Percentiles rank a stretch among this genome's conserved stretches.
Conservation (phyloP, 2,329 filamentous ascomycete species). For the Aureobasidium mangrovei region DNA sequence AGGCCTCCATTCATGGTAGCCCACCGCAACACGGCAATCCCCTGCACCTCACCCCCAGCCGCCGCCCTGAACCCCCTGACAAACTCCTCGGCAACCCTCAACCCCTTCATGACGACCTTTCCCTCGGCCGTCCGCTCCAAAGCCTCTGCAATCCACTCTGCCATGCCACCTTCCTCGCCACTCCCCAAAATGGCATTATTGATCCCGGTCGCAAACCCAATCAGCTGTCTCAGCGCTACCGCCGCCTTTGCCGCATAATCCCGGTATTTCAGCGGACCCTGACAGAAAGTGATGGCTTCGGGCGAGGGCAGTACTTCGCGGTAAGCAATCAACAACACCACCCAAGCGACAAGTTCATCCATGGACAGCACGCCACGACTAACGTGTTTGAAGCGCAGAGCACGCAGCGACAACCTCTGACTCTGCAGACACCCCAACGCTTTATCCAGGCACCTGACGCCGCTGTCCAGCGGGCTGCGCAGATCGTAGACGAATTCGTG, state of each 20-base stretch:
- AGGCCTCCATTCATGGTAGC: slow-evolving; percentile 8
- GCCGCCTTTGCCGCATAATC: neutral
- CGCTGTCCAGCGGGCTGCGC: neutral
- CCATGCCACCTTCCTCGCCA: neutral
- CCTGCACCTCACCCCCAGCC: slow-evolving; percentile 5
- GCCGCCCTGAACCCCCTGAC: neutral
- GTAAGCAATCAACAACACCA: neutral
- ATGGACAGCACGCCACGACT: neutral
- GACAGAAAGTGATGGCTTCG: neutral
- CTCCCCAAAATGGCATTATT: neutral
- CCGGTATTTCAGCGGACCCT: neutral
- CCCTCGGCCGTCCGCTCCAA: slow-evolving; percentile 2
- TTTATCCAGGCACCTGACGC: neutral
- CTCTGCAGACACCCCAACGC: neutral
- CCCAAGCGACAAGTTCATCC: neutral
- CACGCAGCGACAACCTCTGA: neutral
- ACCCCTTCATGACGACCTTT: neutral
- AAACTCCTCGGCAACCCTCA: slow-evolving; percentile 4
- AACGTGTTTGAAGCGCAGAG: neutral
- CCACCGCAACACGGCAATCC: slow-evolving; percentile 4
- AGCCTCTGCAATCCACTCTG: neutral
- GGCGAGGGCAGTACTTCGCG: neutral
- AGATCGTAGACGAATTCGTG: slow-evolving; percentile 4
- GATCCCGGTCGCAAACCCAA: neutral
- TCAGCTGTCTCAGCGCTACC: neutral